Base-by-base conservation (phyloP, 768 basidiomycete genomes). In the Tubosaeta sp. region DNA sequence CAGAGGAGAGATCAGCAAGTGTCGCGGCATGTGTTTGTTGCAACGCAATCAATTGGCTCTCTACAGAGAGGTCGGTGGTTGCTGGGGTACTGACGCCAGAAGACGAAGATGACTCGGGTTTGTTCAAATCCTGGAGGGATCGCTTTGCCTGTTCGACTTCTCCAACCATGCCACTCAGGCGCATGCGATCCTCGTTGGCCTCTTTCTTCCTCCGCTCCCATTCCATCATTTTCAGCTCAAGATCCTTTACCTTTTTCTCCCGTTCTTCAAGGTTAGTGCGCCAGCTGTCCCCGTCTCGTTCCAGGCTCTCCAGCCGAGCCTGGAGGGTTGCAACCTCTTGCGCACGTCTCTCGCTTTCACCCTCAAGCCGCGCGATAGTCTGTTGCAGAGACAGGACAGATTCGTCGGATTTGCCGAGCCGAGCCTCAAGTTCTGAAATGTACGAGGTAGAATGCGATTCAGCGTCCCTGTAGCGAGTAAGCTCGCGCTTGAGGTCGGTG, bases 341-440 rank as follows among this genome's bases (percentile, higher is more conserved):
- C 27, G 83, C 80, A 3, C 93, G 81, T n/a, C 77, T 72, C 50
- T 86, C 84, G 43, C 84, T 78, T 45, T 94, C 91, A 40, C 64
- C 70, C 69, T 97, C 95, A 32, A 95, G 76, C 11, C 67, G 74
- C 58, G 90, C 90, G 21, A 97, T 81, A 22, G 78, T 83, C 42
- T 76, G 80, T 40, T 85, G 82, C 6, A 96, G 75, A 10, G 69
- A 68, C 6, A 87, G 71, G 8, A 90, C 74, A 24, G 87, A 90
- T 61, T 90, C 89, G 58, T 91, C 90, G 1, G 90, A 80, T 45
- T 82, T 84, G 24, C 82, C 73, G 7, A 96, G 76, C 22, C 92
- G 86, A 40, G 77, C 74, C 68, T 98, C 95, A 25, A 98, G 78
- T 44, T 94, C 93, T 10, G 81, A 74, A 52, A 96, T 90, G 69